These are phyloP conservation scores for Calonectria pteridis DNA, from an alignment of 2,329 filamentous ascomycete genomes.

Conservation along the genomic window DNA sequence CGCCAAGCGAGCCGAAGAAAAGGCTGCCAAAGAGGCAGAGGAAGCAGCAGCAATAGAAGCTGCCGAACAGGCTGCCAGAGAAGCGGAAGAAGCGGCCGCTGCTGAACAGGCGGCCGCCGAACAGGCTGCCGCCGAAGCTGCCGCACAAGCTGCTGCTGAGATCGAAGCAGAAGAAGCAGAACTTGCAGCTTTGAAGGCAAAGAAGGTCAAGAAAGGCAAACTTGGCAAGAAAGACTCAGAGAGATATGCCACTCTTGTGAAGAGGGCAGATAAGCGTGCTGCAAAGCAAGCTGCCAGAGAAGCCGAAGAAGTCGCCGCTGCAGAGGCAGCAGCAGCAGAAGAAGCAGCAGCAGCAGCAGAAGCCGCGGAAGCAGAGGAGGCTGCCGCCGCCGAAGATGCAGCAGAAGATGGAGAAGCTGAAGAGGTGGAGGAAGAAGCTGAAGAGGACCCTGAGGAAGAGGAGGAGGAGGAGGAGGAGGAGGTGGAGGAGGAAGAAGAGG, in stretches of 20 bases:
- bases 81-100: conserved; percentile 1
- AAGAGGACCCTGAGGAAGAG: conserved; percentile 33
- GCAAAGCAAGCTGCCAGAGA: conserved; percentile 26
- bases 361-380: conserved; percentile 25
- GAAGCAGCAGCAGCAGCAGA: conserved; percentile 34
- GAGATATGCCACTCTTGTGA: conserved; percentile 30
- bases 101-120: not conserved
- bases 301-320: conserved; percentile 17
- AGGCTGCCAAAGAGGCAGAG: conserved; percentile 30
- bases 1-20: conserved; percentile 34
- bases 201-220: conserved; percentile 51
- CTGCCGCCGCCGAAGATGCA: conserved; percentile 32
- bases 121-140: not conserved
- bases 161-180: conserved; percentile 55
- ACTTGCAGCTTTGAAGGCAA: conserved; percentile 53
- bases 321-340: conserved; percentile 46
- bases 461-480: conserved; percentile 30
- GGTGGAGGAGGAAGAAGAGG: conserved; percentile 28
- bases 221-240: conserved; percentile 41
- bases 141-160: conserved; percentile 20
- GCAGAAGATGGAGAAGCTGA: conserved; percentile 42
- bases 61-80: conserved; percentile 47
- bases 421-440: conserved; percentile 45
- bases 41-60: conserved; percentile 14
- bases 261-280: conserved; percentile 33